A percentile compares a stretch with the other conserved stretches of the same genome.
Evolutionary conservation across 2,329 filamentous ascomycete genomes (phyloP).

Genomic region (Leptographium galeiforme): DNA sequence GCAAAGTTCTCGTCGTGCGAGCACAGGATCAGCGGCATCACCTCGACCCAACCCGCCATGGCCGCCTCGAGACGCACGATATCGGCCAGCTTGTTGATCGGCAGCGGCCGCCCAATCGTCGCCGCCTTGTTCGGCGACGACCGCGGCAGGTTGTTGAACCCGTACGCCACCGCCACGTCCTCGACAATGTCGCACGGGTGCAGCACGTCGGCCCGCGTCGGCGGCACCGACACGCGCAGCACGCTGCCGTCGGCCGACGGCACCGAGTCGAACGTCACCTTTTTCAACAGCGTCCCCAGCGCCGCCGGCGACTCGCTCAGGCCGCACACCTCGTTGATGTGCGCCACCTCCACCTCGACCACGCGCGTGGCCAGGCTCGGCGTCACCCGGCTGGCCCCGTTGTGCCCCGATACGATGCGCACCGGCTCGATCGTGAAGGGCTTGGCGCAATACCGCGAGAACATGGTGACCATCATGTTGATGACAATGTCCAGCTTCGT

Average conservation of each 20-base stretch:
- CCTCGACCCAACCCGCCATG: conserved; percentile 92
- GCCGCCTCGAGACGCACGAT: conserved; percentile 81
- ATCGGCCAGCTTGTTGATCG: conserved; percentile 88
- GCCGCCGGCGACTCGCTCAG: conserved; percentile 59
- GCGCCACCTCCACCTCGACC: conserved; percentile 75
- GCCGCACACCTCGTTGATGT: conserved; percentile 87
- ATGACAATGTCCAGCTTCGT: conserved; percentile 81
- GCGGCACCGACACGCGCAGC: conserved; percentile 70
- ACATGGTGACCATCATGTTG: conserved; percentile 95
- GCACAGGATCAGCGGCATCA: conserved; percentile 91
- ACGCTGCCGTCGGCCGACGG: conserved; percentile 59
- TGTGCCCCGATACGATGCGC: conserved; percentile 84
- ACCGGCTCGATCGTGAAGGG: conserved; percentile 89
- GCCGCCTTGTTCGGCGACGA: conserved; percentile 75
- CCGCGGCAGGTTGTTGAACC: conserved; percentile 90
- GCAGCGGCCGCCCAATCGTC: conserved; percentile 73
- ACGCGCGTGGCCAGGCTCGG: conserved; percentile 67
- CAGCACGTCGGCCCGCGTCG: conserved; percentile 85
- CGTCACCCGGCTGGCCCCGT: conserved; percentile 65
- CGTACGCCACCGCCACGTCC: conserved; percentile 90
- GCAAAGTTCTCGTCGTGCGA: conserved; percentile 97
- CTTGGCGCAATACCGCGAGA: conserved; percentile 79
- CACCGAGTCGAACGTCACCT: conserved; percentile 77
- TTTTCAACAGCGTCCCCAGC: conserved; percentile 67
- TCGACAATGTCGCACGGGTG: conserved; percentile 97